phyloP scores from a whole-genome alignment of 2,329 filamentous ascomycete genomes.

The Pestalotiopsis sp. region DNA sequence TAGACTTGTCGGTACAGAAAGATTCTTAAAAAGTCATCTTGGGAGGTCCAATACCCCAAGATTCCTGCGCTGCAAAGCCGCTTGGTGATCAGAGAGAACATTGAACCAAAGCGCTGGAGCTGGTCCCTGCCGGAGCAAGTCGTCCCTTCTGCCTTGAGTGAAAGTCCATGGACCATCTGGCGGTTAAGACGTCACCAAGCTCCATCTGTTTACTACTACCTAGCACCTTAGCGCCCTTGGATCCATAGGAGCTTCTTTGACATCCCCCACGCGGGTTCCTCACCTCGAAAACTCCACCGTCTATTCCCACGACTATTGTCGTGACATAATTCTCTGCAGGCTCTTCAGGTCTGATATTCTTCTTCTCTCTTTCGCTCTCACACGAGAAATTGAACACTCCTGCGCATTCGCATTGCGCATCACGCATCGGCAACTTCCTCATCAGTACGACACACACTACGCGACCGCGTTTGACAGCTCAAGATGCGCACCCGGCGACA shows the following conservation, averaged over 20 bases:
- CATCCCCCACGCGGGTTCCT: not conserved
- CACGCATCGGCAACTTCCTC: not conserved
- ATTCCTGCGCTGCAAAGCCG: too few relatives aligned
- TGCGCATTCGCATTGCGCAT: not conserved
- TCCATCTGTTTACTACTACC: constrained; percentile 8
- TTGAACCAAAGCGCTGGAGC: not conserved
- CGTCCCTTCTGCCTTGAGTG: not conserved
- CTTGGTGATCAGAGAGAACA: too few relatives aligned
- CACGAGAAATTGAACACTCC: not conserved
- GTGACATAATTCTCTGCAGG: not conserved
- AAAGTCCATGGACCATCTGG: not conserved
- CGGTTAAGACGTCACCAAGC: constrained; percentile 9
- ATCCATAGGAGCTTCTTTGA: not conserved
- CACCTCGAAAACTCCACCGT: not conserved
- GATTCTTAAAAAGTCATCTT: too few relatives aligned
- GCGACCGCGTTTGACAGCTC: not conserved
- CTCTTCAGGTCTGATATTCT: not conserved
- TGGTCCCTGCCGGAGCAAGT: not conserved
- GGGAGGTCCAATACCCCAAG: too few relatives aligned
- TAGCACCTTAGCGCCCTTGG: not conserved
- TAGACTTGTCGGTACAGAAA: too few relatives aligned
- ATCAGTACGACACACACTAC: too few relatives aligned
- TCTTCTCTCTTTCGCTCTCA: not conserved
- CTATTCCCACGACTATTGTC: not conserved
- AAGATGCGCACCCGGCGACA: constrained; percentile 18